Evolutionary conservation across 306 rosid genomes (phyloP), one percentile per base, ranked within the genome.

Genomic region (Begonia fuchsioides): DNA sequence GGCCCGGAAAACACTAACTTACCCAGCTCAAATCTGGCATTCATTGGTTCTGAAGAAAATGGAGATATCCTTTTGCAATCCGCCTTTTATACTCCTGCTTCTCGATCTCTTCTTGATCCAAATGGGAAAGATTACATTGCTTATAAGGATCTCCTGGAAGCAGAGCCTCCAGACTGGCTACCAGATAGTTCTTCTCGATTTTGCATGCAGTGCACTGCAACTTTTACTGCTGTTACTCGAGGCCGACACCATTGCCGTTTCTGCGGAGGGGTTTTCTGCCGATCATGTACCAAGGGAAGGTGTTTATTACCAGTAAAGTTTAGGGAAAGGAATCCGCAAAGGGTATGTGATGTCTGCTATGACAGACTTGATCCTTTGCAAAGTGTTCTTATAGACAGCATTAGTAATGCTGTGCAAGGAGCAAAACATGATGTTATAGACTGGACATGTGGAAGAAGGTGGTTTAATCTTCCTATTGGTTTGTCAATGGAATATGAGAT

Each of bases 171-270:
- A 15, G 98, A 92, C 43, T 92, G 98, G 98, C 73, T 85, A 41
- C 94, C 88, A 18, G 98, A 92, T 69, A 92, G 96, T 72, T 75
- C 94, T 51, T 57, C 81, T 12, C 56, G 68, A 6, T 72, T 44
- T 69, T 92, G 98, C 62, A 82, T 85, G 95, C 98, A 92, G 68
- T 92, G 96, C 58, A 64, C 63, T 61, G 67, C 83, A 46, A 75
- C 68, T 5, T 92, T 85, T 61, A 85, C 98, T 17, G 94, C 86
- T 3, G 53, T 92, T 26, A 73, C 98, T n/a, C 80, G 96, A 3
- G 96, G 98, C 13, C 79, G 98, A 57, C 98, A 92, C 68, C 98
- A 92, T 69, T 92, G 98, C 63, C 81, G 98, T 41, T 92, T 92
- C 66, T 92, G 96, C 66, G 98, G 98, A 43, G 98, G 96, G 26